Evolutionary conservation across 2,329 filamentous ascomycete genomes (phyloP).

Genomic region (Xylariaceae sp.): DNA sequence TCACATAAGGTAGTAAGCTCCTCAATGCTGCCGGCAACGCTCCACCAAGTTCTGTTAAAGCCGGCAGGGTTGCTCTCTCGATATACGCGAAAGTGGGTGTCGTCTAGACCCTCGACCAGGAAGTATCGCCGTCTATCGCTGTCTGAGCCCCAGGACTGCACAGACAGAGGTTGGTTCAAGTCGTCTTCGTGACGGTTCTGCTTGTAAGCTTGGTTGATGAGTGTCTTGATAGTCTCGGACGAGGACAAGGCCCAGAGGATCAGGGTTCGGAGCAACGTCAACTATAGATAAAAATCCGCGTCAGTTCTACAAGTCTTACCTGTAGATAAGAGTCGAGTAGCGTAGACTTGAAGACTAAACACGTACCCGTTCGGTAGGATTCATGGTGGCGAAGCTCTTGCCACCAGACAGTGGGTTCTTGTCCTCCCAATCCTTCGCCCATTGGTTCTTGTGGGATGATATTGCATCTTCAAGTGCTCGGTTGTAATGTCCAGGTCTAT

Average conservation of each 20-base stretch:
- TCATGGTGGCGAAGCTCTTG: slow-evolving; percentile 78
- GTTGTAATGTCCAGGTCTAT: slow-evolving; percentile 84
- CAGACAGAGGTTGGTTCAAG: slow-evolving; percentile 79
- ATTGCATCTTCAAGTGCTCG: slow-evolving; percentile 93
- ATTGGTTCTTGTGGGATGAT: slow-evolving; percentile 78
- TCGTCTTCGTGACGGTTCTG: slow-evolving; percentile 76
- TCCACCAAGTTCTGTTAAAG: slow-evolving; percentile 81
- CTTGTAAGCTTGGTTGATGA: slow-evolving; percentile 87
- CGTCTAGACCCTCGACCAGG: slow-evolving; percentile 87
- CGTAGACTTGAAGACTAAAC: slow-evolving; percentile 2
- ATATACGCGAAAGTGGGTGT: slow-evolving; percentile 91
- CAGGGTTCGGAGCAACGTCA: slow-evolving; percentile 77
- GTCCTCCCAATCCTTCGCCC: slow-evolving; percentile 78
- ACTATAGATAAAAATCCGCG: slow-evolving; percentile 44
- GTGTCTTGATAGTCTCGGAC: slow-evolving; percentile 74
- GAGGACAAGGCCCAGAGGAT: slow-evolving; percentile 86
- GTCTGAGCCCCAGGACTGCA: slow-evolving; percentile 87
- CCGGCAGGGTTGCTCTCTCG: slow-evolving; percentile 83
- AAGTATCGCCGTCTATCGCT: slow-evolving; percentile 91
- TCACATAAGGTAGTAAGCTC: slow-evolving; percentile 73
- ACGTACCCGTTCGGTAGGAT: slow-evolving; percentile 72
- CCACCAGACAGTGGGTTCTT: slow-evolving; percentile 80
- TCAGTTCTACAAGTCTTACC: slow-evolving; percentile 13
- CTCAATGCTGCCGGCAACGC: slow-evolving; percentile 83
- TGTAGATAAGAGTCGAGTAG: neutral